These are phyloP conservation scores for Zygotorulaspora mrakii DNA, from an alignment of 1,139 yeast genomes.

Conservation along the genomic window DNA sequence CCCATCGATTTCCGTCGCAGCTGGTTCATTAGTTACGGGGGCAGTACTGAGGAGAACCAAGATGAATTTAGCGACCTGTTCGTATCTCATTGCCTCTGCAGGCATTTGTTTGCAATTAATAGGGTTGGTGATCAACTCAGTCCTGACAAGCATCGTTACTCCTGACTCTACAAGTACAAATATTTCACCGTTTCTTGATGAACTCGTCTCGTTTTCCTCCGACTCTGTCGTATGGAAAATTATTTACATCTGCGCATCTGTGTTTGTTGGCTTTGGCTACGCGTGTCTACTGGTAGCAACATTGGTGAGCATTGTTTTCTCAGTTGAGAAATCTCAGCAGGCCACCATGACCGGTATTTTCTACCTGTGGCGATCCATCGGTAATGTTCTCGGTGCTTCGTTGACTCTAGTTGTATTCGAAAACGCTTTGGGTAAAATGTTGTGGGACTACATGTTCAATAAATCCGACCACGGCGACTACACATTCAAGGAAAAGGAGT, in stretches of 20 bases:
- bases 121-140: conserved; percentile 24
- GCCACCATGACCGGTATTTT: conserved; percentile 41
- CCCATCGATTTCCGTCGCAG: conserved; percentile 46
- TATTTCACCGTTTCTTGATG: conserved; percentile 3
- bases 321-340: conserved; percentile 35
- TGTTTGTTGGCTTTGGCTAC: conserved; percentile 30
- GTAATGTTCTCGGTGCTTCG: conserved; percentile 48
- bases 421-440: conserved; percentile 29
- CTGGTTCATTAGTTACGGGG: conserved; percentile 63
- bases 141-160: conserved; percentile 20
- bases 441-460: conserved; percentile 37
- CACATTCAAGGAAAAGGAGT: conserved; percentile 23
- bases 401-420: conserved; percentile 42
- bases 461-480: conserved; percentile 13
- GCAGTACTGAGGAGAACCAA: conserved; percentile 37
- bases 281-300: conserved; percentile 34
- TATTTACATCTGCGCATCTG: conserved; percentile 24
- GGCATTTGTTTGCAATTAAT: conserved; percentile 26
- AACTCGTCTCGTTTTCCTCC: conserved; percentile 15
- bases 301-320: conserved; percentile 35
- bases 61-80: conserved; percentile 29
- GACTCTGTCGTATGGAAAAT: conserved; percentile 28
- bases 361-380: conserved; percentile 46
- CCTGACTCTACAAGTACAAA: conserved; percentile 20
- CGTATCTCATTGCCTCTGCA: conserved; percentile 25